Percentiles rank a stretch among this genome's conserved stretches.
Conservation (phyloP, 129 eudicot genomes). For the Artemisia annua region DNA sequence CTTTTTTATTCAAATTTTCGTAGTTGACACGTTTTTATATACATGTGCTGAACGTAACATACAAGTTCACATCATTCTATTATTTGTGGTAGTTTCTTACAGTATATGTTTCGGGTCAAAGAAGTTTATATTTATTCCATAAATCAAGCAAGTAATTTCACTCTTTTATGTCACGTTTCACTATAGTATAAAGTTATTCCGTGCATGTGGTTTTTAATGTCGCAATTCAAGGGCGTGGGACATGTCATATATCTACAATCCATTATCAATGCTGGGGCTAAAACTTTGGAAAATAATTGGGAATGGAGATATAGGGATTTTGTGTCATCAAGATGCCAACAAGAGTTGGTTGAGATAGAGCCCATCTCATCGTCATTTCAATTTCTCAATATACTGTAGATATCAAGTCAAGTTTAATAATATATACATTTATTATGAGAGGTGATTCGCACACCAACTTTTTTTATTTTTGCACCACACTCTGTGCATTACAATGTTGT, state of each 20-base stretch:
- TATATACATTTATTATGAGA: not conserved
- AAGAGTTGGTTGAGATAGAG: conserved; percentile 8
- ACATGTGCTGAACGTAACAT: no score
- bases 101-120: no score
- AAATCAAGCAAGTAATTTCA: no score
- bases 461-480: no score
- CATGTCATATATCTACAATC: conserved; percentile 24
- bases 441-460: no score
- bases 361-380: conserved; percentile 1
- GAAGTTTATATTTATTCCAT: no score
- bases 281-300: not conserved
- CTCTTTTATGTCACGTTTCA: no score
- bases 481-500: no score
- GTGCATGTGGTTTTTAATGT: conserved; percentile 28
- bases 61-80: no score
- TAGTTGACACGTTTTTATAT: no score
- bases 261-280: conserved; percentile 12
- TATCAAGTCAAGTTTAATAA: not conserved
- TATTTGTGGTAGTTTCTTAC: no score
- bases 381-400: conserved; percentile 5
- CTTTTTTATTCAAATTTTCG: no score
- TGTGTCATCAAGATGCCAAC: conserved; percentile 4
- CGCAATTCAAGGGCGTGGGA: conserved; percentile 20
- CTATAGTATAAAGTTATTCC: not conserved
- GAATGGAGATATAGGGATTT: not conserved